Percentiles rank a stretch among this genome's conserved stretches.
Conservation (phyloP, 352 stramenopile species). For the Phytophthora chlamydospora region DNA sequence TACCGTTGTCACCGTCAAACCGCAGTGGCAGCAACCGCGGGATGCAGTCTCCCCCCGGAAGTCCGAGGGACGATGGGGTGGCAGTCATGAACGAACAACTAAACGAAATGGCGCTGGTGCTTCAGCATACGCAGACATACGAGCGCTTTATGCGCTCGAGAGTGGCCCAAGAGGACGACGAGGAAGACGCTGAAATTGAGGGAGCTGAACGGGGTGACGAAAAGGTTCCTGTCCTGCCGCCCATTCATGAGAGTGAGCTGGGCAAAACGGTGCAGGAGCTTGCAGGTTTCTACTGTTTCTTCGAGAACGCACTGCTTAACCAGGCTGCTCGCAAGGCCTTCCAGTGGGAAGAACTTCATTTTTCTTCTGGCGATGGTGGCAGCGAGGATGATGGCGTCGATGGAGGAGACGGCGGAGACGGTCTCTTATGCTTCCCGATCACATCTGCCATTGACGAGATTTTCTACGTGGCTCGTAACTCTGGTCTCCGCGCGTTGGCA, state of each 20-base stretch:
- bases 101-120: slow-evolving; percentile 86
- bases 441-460: slow-evolving; percentile 89
- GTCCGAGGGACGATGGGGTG: slow-evolving; percentile 59
- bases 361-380: slow-evolving; percentile 42
- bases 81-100: slow-evolving; percentile 83
- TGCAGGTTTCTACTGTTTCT: slow-evolving; percentile 87
- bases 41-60: slow-evolving; percentile 14
- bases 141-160: slow-evolving; percentile 88
- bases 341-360: slow-evolving; percentile 84
- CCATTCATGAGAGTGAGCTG: slow-evolving; percentile 75
- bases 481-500: slow-evolving; percentile 74
- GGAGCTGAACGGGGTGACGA: slow-evolving; percentile 4
- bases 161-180: slow-evolving; percentile 26
- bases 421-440: slow-evolving; percentile 67
- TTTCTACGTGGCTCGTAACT: slow-evolving; percentile 88
- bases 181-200: slow-evolving; percentile 5
- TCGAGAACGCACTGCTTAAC: slow-evolving; percentile 82
- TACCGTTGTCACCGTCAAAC: slow-evolving; percentile 26
- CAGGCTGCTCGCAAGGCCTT: slow-evolving; percentile 84
- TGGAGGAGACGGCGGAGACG: slow-evolving; percentile 24
- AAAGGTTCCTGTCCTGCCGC: slow-evolving; percentile 42
- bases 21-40: slow-evolving; percentile 21
- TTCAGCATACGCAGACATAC: slow-evolving; percentile 90
- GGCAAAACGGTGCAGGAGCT: slow-evolving; percentile 86
- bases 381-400: slow-evolving; percentile 7